Conservation (phyloP, 2,329 filamentous ascomycete species). For the Ampelomyces quisqualis region DNA sequence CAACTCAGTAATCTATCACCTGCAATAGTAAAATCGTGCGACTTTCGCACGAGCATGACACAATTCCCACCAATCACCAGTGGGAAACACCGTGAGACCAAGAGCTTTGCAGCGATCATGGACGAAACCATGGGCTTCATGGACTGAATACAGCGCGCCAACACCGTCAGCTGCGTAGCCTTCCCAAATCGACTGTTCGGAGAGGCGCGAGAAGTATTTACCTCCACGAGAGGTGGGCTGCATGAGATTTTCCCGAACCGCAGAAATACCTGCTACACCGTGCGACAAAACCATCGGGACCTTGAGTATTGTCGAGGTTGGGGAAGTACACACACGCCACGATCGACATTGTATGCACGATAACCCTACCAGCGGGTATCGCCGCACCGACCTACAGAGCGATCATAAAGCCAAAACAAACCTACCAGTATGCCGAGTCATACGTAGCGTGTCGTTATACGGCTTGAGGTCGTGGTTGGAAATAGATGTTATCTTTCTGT, state of each 20-base stretch:
- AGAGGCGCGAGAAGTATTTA: too few species aligned
- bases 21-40: constrained; percentile 53
- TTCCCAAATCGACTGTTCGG: too few species aligned
- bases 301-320: background rate
- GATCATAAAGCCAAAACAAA: background rate
- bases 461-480: too few species aligned
- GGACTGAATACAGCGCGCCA: constrained; percentile 21
- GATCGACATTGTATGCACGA: background rate
- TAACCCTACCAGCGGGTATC: background rate
- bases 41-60: constrained; percentile 33
- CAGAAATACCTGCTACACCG: too few species aligned
- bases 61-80: constrained; percentile 40
- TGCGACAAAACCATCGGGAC: too few species aligned
- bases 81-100: constrained; percentile 39
- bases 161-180: background rate
- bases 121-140: constrained; percentile 40
- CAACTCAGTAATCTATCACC: constrained; percentile 47
- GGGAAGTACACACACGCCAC: background rate
- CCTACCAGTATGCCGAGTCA: background rate
- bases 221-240: too few species aligned
- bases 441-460: too few species aligned
- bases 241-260: too few species aligned
- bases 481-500: background rate
- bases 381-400: background rate
- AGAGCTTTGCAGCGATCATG: constrained; percentile 40